These are phyloP conservation scores for Epichloe amarillans DNA, from an alignment of 2,329 filamentous ascomycete species.

Conservation along the genomic window DNA sequence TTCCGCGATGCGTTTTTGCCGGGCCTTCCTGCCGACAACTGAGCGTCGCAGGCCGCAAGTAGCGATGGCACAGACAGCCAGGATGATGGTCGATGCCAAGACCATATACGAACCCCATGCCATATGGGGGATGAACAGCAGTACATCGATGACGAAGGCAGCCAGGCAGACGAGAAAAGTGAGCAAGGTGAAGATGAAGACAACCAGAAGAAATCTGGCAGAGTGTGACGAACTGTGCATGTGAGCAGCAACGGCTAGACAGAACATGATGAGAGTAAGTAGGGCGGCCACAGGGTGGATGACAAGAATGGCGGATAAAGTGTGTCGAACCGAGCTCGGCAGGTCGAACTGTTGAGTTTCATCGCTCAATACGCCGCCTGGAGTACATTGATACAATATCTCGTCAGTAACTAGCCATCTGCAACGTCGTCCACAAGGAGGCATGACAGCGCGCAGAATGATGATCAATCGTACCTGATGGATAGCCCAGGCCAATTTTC, in stretches of 20 bases:
- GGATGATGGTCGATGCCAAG: slow-evolving; percentile 73
- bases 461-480: slow-evolving; percentile 40
- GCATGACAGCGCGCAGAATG: neutral
- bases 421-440: too few species aligned
- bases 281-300: slow-evolving; percentile 85
- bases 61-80: slow-evolving; percentile 68
- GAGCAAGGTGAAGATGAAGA: slow-evolving; percentile 78
- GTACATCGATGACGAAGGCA: slow-evolving; percentile 83
- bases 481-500: slow-evolving; percentile 60
- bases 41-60: slow-evolving; percentile 93
- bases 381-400: neutral
- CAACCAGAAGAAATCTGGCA: slow-evolving; percentile 67
- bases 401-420: neutral
- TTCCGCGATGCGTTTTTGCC: slow-evolving; percentile 79
- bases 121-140: slow-evolving; percentile 88
- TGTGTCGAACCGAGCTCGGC: slow-evolving; percentile 36
- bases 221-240: slow-evolving; percentile 83
- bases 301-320: slow-evolving; percentile 78
- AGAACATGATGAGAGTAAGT: slow-evolving; percentile 72
- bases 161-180: slow-evolving; percentile 73
- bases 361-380: slow-evolving; percentile 7
- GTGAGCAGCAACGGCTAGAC: slow-evolving; percentile 68
- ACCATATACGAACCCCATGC: slow-evolving; percentile 93
- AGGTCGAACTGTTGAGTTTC: slow-evolving; percentile 40
- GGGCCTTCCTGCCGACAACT: slow-evolving; percentile 80